A percentile compares a stretch with the other conserved stretches of the same genome.
phyloP scores from a whole-genome alignment of 2,329 filamentous ascomycete species.

The Colletotrichum cordylinicola region DNA sequence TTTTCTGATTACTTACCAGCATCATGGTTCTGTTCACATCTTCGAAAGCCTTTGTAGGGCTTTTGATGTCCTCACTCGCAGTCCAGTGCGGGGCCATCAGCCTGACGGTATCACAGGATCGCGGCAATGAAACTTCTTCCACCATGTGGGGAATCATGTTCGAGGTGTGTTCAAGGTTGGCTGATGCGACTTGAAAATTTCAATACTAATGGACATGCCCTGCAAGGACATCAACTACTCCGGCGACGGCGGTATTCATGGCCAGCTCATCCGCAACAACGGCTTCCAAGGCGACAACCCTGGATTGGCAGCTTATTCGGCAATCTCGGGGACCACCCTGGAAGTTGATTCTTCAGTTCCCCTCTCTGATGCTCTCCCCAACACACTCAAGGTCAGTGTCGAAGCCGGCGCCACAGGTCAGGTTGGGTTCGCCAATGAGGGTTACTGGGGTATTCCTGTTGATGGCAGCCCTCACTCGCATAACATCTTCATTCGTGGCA shows the following conservation, averaged over 20 bases:
- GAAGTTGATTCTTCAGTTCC: background rate
- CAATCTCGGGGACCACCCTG: background rate
- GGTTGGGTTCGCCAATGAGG: background rate
- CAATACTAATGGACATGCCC: background rate
- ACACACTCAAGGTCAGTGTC: background rate
- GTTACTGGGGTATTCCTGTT: background rate
- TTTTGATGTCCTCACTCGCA: background rate
- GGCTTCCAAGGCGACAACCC: background rate
- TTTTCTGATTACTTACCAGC: background rate
- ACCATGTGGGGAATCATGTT: background rate
- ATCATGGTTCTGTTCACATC: background rate
- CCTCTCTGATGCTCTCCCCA: background rate
- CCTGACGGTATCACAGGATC: background rate
- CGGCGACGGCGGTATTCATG: background rate
- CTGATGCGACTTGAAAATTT: background rate
- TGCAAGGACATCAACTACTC: background rate
- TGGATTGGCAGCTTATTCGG: background rate
- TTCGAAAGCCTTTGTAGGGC: background rate
- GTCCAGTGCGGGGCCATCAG: background rate
- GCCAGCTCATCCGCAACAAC: background rate
- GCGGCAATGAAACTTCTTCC: background rate
- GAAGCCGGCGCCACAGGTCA: background rate
- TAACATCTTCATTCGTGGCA: background rate
- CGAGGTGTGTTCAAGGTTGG: background rate
- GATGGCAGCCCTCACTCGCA: background rate